These are phyloP conservation scores for Anisodus tanguticus DNA, from an alignment of 257 asterid species.

Conservation along the genomic window DNA sequence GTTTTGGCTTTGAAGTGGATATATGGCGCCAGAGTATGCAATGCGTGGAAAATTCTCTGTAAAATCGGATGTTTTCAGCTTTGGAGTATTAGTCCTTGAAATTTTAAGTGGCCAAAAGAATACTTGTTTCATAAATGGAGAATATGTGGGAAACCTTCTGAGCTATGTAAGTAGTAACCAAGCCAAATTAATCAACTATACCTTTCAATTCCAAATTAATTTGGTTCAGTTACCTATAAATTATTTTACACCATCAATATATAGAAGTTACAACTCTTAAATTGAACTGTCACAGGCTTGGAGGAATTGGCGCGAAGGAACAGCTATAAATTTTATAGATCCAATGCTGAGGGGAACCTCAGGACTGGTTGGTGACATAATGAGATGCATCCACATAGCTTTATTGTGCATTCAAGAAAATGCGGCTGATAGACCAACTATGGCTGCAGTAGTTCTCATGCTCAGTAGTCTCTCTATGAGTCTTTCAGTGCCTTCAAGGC, in stretches of 20 bases:
- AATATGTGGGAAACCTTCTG: constrained; percentile 11
- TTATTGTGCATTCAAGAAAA: constrained; percentile 42
- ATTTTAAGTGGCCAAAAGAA: constrained; percentile 26
- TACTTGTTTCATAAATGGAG: neutral
- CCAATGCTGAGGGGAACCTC: neutral
- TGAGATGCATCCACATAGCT: constrained; percentile 39
- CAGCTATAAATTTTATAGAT: constrained; percentile 32
- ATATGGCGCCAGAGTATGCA: constrained; percentile 38
- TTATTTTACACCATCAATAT: neutral
- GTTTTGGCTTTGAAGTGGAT: constrained; percentile 31
- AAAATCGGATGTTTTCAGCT: constrained; percentile 39
- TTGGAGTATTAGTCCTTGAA: constrained; percentile 39
- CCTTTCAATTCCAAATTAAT: neutral
- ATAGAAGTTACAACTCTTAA: neutral
- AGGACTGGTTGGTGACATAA: constrained; percentile 21
- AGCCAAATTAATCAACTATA: neutral
- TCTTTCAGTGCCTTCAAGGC: constrained; percentile 30
- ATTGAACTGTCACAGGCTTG: constrained; percentile 31
- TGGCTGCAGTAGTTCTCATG: constrained; percentile 39
- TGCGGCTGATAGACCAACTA: constrained; percentile 38
- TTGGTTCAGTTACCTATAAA: neutral
- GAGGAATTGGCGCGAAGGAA: constrained; percentile 35
- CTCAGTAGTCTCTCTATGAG: constrained; percentile 31
- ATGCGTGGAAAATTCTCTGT: constrained; percentile 25
- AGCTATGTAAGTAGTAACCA: constrained; percentile 29